Evolutionary conservation across 192 early-diverging fungal species (phyloP), one percentile per base, ranked within the genome.

Genomic region (Coemansia sp.): DNA sequence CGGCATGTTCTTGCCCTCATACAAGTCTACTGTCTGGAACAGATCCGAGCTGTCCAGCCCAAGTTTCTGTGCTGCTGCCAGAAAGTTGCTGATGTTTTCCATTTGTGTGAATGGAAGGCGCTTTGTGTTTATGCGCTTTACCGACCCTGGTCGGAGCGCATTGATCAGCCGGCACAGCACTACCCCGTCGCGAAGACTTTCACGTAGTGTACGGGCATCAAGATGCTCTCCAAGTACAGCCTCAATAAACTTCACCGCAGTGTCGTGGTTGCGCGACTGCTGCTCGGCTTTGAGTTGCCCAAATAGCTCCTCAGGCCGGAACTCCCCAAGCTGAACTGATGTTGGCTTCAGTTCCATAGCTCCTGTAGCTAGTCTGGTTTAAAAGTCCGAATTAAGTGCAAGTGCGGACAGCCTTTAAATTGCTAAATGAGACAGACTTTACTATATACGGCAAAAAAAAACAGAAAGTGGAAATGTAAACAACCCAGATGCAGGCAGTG

Each of bases 41-140:
- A 90, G 70, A 56, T 90, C 87, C 14, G 83, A 78, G 52, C 82
- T 85, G 42, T 87, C 76, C 36, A 92, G 70, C 2, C 90, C 90
- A 40, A 92, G 81, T 76, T 85, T 72, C 42, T 68, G 82, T 42
- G 86, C 87, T 11, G 84, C 90, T 39, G 79, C 74, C 21, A 92
- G 60, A 65, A 91, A 92, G 61, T 86, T 85, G 59, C 75, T 70
- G 37, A 91, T 91, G 52, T 92, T 91, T 54, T 91, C 89, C 88
- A 92, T 92, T 90, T 89, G 85, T 21, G 87, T 74, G 68, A 94
- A 94, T 13, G 91, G 87, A 12, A 87, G 59, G 44, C 83, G 77
- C 42, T 82, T 86, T 39, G 78, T 75, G 63, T 84, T 87, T 51
- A 94, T 88, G 59, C 82, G 78, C 58, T 82, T 80, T 35, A 94